Percentiles rank a stretch among this genome's conserved stretches.
Evolutionary conservation across 2,329 filamentous ascomycete genomes (phyloP).

Genomic region (Pezicula carpinea): DNA sequence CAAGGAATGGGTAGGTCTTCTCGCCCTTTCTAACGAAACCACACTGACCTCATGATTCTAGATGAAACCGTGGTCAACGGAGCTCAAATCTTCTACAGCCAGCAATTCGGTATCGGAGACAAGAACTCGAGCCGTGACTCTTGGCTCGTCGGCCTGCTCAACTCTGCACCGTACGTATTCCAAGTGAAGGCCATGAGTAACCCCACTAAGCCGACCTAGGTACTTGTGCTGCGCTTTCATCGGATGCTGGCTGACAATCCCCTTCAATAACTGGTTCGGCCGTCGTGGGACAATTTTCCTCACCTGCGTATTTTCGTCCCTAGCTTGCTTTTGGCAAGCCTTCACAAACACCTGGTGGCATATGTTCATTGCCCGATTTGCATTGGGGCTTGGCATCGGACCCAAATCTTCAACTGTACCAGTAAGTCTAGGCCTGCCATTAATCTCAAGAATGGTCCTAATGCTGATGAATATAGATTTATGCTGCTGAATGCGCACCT

Average conservation of each 20-base stretch:
- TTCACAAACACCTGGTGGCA: slow-evolving; percentile 61
- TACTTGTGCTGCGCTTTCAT: slow-evolving; percentile 59
- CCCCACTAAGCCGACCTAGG: too few relatives aligned
- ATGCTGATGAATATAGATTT: slow-evolving; percentile 37
- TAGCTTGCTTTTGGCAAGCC: slow-evolving; percentile 45
- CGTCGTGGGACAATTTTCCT: slow-evolving; percentile 68
- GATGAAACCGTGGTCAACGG: slow-evolving; percentile 68
- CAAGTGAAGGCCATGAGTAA: too few relatives aligned
- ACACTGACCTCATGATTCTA: slow-evolving; percentile 14
- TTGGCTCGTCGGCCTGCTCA: slow-evolving; percentile 59
- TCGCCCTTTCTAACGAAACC: background rate
- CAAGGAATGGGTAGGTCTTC: slow-evolving; percentile 56
- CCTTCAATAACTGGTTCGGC: slow-evolving; percentile 66
- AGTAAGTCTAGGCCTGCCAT: background rate
- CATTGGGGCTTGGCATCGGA: slow-evolving; percentile 66
- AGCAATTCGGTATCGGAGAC: slow-evolving; percentile 55
- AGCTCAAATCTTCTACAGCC: slow-evolving; percentile 60
- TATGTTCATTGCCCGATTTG: slow-evolving; percentile 66
- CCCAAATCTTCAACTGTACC: slow-evolving; percentile 67
- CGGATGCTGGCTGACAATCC: slow-evolving; percentile 70
- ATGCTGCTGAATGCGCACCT: slow-evolving; percentile 64
- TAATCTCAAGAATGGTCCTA: background rate
- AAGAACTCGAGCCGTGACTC: slow-evolving; percentile 37
- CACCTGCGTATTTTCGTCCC: slow-evolving; percentile 56
- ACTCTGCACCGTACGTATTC: slow-evolving; percentile 48